Evolutionary conservation across 2,329 filamentous ascomycete genomes (phyloP), one percentile per base, ranked within the genome.

Genomic region (Eutypa lata): DNA sequence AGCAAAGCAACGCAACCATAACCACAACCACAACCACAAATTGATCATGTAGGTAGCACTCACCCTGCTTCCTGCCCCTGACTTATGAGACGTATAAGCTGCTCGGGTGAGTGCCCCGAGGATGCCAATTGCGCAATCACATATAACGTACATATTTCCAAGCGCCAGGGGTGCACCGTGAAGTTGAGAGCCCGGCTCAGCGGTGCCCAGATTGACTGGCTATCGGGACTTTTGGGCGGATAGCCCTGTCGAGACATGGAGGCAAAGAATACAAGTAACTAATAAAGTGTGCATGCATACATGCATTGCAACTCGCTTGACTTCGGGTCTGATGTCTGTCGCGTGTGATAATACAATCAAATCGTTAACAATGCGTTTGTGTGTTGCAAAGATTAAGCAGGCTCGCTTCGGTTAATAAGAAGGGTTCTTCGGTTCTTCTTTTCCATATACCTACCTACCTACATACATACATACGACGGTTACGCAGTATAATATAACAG

Each of bases 281-380:
- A 31, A 31, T 31, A 31, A 10, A 59, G 55, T 59, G 16, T 45
- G 47, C 56, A 54, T 52, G 61, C 55, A 55, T 61, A 65, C 65
- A 65, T 64, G 60, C 52, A 61, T 54, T 57, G 53, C 55, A 54
- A 62, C 66, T 69, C 64, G 68, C 65, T 68, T 61, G 59, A 64
- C 52, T 46, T 60, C 56, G 53, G 52, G 22, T 38, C 7, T 38
- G 35, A 56, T 53, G 58, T 61, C 54, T 53, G 58, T 61, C 54
- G 58, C 53, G 62, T 58, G 44, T 55, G 48, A 24, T 40, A 33
- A 10, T 10, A 31, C 26, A 31, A 10, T 10, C 26, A 31, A 6
- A 5, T 31, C 5, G 26, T 5, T 31, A 31, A 10, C 6, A 6
- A 31, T 31, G n/a, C n/a, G n/a, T n/a, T n/a, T n/a, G n/a, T n/a